These are phyloP conservation scores for Phaeosphaeriaceae sp. DNA, from an alignment of 2,329 filamentous ascomycete genomes.

Conservation along the genomic window DNA sequence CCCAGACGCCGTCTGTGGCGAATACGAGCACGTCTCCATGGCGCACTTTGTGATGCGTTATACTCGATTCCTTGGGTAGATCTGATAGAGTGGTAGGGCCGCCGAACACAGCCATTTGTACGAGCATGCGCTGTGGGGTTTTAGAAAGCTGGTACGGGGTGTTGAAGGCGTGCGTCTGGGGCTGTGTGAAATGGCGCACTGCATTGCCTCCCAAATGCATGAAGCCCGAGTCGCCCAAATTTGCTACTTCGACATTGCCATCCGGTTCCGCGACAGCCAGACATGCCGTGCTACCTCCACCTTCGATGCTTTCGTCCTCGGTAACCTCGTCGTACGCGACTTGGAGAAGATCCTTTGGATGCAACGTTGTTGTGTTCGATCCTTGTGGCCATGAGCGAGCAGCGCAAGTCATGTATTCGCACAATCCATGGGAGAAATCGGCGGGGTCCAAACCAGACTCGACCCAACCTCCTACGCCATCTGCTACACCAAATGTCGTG, in stretches of 20 bases:
- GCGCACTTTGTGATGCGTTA: slow-evolving; percentile 76
- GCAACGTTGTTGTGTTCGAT: slow-evolving; percentile 53
- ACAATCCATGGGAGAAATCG: slow-evolving; percentile 92
- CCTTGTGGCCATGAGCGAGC: slow-evolving; percentile 65
- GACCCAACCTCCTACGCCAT: slow-evolving; percentile 95
- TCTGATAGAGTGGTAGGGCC: slow-evolving; percentile 74
- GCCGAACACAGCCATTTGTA: slow-evolving; percentile 83
- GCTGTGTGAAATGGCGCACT: slow-evolving; percentile 80
- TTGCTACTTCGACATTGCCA: slow-evolving; percentile 84
- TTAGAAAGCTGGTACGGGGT: slow-evolving; percentile 94
- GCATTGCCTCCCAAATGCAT: slow-evolving; percentile 85
- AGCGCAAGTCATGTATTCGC: slow-evolving; percentile 86
- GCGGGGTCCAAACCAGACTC: slow-evolving; percentile 92
- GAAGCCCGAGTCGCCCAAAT: slow-evolving; percentile 94
- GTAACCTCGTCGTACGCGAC: slow-evolving; percentile 83
- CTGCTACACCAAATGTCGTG: slow-evolving; percentile 86
- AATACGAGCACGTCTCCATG: slow-evolving; percentile 95
- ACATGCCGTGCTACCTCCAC: slow-evolving; percentile 90
- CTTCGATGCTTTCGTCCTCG: slow-evolving; percentile 73
- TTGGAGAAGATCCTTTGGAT: slow-evolving; percentile 77
- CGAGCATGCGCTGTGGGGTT: slow-evolving; percentile 79
- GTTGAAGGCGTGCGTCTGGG: slow-evolving; percentile 97
- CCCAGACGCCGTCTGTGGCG: slow-evolving; percentile 93
- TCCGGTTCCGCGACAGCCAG: slow-evolving; percentile 78
- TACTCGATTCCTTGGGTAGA: slow-evolving; percentile 80